These are phyloP conservation scores for Rhynchospora breviuscula DNA, from an alignment of 176 grass and related monocot genomes.

Conservation along the genomic window DNA sequence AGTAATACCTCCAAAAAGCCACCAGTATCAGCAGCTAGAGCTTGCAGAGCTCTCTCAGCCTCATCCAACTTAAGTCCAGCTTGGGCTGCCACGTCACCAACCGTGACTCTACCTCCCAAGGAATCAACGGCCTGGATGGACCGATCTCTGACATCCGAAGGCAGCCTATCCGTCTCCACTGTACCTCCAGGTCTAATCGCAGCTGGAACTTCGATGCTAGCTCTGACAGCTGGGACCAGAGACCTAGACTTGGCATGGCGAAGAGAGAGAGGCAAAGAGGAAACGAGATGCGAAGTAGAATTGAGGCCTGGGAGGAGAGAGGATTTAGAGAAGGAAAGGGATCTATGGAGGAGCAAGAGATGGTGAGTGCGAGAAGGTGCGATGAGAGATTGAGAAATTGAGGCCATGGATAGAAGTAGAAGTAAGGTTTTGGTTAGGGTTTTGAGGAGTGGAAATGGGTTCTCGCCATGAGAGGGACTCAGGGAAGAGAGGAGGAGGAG, in stretches of 20 bases:
- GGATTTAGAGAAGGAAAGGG: conserved; percentile 25
- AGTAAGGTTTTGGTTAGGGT: conserved; percentile 32
- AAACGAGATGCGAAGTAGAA: neutral
- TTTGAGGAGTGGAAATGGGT: neutral
- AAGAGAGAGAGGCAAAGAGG: conserved; percentile 18
- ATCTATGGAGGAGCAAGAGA: conserved; percentile 22
- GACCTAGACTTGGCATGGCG: conserved; percentile 18
- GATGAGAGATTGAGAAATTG: conserved; percentile 40
- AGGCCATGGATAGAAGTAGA: conserved; percentile 20
- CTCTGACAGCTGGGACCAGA: conserved; percentile 26
- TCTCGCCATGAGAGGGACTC: conserved; percentile 28
- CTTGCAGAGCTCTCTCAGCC: conserved; percentile 83
- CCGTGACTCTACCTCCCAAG: conserved; percentile 74
- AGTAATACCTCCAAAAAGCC: conserved; percentile 87
- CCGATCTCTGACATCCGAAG: conserved; percentile 68
- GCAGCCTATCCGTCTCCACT: conserved; percentile 88
- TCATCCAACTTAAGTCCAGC: conserved; percentile 69
- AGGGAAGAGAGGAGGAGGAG: neutral
- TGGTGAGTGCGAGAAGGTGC: conserved; percentile 28
- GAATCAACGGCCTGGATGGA: conserved; percentile 78
- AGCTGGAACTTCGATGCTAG: conserved; percentile 37
- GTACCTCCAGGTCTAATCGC: conserved; percentile 49
- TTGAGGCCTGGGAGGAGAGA: conserved; percentile 24
- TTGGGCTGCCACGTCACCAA: conserved; percentile 69
- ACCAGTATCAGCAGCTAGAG: conserved; percentile 81